A percentile compares a stretch with the other conserved stretches of the same genome.
phyloP scores from a whole-genome alignment of 768 basidiomycete genomes.

The Lactifluus volemus region DNA sequence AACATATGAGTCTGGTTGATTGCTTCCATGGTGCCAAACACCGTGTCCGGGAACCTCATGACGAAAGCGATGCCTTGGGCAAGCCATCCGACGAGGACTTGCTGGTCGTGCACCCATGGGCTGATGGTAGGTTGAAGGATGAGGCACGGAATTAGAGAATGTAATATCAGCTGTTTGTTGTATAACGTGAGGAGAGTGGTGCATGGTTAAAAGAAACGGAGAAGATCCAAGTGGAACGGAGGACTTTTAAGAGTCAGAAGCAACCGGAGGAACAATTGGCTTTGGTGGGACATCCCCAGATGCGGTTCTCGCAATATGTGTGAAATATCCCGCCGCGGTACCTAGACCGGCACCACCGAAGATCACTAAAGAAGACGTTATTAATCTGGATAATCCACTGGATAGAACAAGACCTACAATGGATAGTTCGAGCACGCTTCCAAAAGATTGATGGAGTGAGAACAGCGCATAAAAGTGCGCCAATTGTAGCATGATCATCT shows the following conservation, averaged over 20 bases:
- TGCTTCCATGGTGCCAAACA: conserved; percentile 48
- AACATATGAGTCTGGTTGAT: conserved; percentile 77
- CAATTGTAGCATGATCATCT: conserved; percentile 72
- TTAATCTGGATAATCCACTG: neutral
- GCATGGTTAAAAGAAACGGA: neutral
- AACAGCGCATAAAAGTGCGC: conserved; percentile 52
- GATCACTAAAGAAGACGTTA: conserved; percentile 38
- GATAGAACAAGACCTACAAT: conserved; percentile 37
- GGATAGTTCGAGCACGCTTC: conserved; percentile 54
- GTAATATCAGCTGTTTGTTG: neutral
- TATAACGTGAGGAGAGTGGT: neutral
- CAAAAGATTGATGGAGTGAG: conserved; percentile 64
- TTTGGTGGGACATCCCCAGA: conserved; percentile 45
- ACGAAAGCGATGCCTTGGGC: conserved; percentile 1
- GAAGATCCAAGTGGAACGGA: neutral
- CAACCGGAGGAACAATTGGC: conserved; percentile 27
- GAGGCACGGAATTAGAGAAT: conserved; percentile 26
- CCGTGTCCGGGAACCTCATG: conserved; percentile 11
- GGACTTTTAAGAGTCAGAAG: conserved; percentile 11
- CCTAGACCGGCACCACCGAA: conserved; percentile 67
- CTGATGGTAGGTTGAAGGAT: conserved; percentile 31
- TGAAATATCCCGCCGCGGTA: conserved; percentile 47
- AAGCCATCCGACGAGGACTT: conserved; percentile 23
- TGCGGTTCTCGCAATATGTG: conserved; percentile 46
- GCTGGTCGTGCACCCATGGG: conserved; percentile 26